These are phyloP conservation scores for Stylonectria norvegica DNA, from an alignment of 2,329 filamentous ascomycete genomes.

Conservation along the genomic window DNA sequence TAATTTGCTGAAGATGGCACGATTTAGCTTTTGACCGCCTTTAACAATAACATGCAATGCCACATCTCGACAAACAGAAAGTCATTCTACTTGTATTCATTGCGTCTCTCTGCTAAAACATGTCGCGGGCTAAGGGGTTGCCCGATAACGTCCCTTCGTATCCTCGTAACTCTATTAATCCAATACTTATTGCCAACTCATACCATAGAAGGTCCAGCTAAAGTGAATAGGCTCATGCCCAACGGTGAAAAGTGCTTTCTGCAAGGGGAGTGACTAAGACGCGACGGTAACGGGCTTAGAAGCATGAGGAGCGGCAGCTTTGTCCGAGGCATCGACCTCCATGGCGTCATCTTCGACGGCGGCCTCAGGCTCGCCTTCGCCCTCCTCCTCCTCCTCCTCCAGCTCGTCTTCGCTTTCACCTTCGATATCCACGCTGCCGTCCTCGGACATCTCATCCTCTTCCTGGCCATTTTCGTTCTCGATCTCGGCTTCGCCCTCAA, in stretches of 20 bases:
- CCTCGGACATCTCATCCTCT: slow-evolving; percentile 67
- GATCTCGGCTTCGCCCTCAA: slow-evolving; percentile 46
- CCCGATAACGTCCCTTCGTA: slow-evolving; percentile 30
- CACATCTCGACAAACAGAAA: no score
- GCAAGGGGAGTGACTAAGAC: no score
- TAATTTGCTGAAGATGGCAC: no score
- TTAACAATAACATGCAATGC: no score
- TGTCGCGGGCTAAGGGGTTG: no score
- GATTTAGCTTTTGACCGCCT: no score
- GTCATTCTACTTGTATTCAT: no score
- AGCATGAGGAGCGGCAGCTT: slow-evolving; percentile 30
- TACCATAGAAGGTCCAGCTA: no score
- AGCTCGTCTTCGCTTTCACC: slow-evolving; percentile 72
- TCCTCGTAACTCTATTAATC: slow-evolving; percentile 31
- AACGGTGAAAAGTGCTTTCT: no score
- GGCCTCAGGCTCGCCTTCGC: slow-evolving; percentile 33
- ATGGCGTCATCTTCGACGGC: slow-evolving; percentile 42
- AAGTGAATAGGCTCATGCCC: no score
- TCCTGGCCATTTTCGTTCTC: slow-evolving; percentile 46
- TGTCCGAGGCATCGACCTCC: slow-evolving; percentile 46
- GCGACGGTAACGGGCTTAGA: slow-evolving; percentile 36
- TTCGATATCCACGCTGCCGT: slow-evolving; percentile 75
- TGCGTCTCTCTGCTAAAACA: no score
- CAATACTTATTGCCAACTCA: slow-evolving; percentile 17
- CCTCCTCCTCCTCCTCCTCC: slow-evolving; percentile 58